These are phyloP conservation scores for Colletotrichum cordylinicola DNA, from an alignment of 2,329 filamentous ascomycete species.

Conservation along the genomic window DNA sequence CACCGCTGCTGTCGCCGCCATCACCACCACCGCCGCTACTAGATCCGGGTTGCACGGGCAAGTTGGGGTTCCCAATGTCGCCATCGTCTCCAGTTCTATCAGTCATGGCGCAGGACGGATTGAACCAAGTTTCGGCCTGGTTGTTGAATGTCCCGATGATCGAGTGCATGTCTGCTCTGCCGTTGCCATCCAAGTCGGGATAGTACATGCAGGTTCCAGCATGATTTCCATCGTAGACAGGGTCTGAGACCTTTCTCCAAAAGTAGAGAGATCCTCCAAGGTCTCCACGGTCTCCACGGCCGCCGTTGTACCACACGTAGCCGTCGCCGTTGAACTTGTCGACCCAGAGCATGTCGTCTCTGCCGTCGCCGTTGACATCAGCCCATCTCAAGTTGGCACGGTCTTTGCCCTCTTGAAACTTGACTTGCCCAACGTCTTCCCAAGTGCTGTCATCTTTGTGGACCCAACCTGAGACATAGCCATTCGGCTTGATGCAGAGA, in stretches of 20 bases:
- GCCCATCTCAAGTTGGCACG: constrained; percentile 41
- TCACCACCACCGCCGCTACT: not conserved
- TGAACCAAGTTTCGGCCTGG: constrained; percentile 23
- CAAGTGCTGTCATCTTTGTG: constrained; percentile 25
- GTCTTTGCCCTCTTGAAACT: constrained; percentile 32
- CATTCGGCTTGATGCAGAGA: constrained; percentile 35
- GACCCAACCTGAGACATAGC: constrained; percentile 28
- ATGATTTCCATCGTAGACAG: not conserved
- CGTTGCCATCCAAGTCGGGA: constrained; percentile 31
- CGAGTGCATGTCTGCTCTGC: constrained; percentile 27
- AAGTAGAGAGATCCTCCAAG: constrained; percentile 18
- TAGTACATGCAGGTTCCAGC: constrained; percentile 26
- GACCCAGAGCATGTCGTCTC: constrained; percentile 37
- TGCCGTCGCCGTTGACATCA: constrained; percentile 43
- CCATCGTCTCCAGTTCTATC: not conserved
- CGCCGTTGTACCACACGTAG: constrained; percentile 35
- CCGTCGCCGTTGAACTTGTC: constrained; percentile 40
- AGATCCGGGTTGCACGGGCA: not conserved
- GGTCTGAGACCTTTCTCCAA: constrained; percentile 9
- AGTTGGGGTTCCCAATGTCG: not conserved
- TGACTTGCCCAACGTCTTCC: constrained; percentile 32
- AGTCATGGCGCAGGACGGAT: not conserved
- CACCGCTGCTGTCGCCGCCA: not conserved
- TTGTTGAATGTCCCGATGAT: constrained; percentile 9
- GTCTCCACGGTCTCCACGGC: not conserved